A percentile compares a stretch with the other conserved stretches of the same genome.
phyloP scores from a whole-genome alignment of 306 rosid genomes.

The Notholithocarpus densiflorus region DNA sequence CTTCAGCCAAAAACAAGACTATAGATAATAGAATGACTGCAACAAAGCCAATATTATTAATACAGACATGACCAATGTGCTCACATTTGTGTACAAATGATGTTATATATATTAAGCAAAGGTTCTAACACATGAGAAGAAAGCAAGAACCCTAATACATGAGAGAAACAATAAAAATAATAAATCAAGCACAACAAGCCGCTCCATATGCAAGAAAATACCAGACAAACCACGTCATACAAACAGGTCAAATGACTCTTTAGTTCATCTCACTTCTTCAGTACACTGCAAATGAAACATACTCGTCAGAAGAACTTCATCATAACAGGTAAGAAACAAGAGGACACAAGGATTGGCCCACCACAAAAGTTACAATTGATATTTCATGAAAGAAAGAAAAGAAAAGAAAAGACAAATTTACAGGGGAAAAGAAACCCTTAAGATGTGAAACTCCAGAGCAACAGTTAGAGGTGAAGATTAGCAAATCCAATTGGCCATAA shows the following conservation, averaged over 20 bases:
- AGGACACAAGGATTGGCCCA: neutral
- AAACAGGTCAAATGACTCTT: slow-evolving; percentile 14
- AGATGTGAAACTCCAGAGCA: neutral
- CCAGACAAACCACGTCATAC: slow-evolving; percentile 17
- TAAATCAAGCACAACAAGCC: slow-evolving; percentile 10
- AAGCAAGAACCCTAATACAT: slow-evolving; percentile 10
- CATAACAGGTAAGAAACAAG: neutral
- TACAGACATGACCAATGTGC: slow-evolving; percentile 1
- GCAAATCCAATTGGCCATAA: neutral
- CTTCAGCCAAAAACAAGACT: neutral
- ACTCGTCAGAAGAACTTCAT: slow-evolving; percentile 10
- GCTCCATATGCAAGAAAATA: slow-evolving; percentile 21
- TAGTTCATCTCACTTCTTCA: slow-evolving; percentile 68
- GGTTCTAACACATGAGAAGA: slow-evolving; percentile 8
- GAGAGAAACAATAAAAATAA: slow-evolving; percentile 13
- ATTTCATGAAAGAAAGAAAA: neutral
- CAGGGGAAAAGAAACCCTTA: too few species aligned
- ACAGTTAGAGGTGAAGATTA: neutral
- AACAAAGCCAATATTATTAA: neutral
- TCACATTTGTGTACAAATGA: neutral
- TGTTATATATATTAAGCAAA: neutral
- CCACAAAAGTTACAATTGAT: neutral
- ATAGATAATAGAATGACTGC: neutral
- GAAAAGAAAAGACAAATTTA: too few species aligned
- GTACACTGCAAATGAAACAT: slow-evolving; percentile 56